Evolutionary conservation across 225 moss, liverwort and hornwort species (phyloP), one percentile per base, ranked within the genome.

Genomic region (Marchantia polymorpha): DNA sequence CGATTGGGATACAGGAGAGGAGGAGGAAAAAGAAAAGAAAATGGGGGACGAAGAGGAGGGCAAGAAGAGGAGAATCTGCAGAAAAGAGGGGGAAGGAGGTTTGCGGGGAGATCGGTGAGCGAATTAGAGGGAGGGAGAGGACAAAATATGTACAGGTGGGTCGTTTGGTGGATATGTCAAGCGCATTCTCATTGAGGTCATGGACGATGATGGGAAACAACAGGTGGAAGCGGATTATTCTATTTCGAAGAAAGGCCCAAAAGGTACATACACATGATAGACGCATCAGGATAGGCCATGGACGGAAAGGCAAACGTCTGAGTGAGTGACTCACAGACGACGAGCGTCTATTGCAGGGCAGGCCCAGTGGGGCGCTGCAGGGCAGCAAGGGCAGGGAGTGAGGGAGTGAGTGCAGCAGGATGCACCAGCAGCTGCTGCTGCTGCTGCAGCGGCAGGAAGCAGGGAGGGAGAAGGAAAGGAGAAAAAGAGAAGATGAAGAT

Each of bases 261-360:
- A 64, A 64, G 70, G 47, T 72, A n/a, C 3, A 72, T 0, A 47
- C 72, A 72, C 47, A 46, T 72, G 20, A 7, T 51, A 12, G 72
- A 10, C 27, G 54, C 14, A 73, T 73, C 53, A 73, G 72, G 73
- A 73, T 73, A 73, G 73, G 73, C 53, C 29, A 27, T 54, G 27
- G 53, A 73, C 53, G 16, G 73, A 27, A 73, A 73, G 27, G 73
- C 53, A 55, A 73, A 53, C 51, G n/a, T 54, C 7, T 52, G 73
- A 73, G 53, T 54, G 73, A 26, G 53, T 73, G 73, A 73, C 71
- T 71, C n/a, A 50, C 50, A 71, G 49, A 50, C 22, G 53, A 73
- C 26, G 54, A 73, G 73, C 53, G 49, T 50, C 71, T 23, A 10
- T n/a, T 71, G 11, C n/a, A 48, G 69, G 69, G 19, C 17, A 9